Evolutionary conservation across 495 filamentous ascomycete genomes (phyloP), one percentile per base, ranked within the genome.

Genomic region (Hypoxylon rickii): DNA sequence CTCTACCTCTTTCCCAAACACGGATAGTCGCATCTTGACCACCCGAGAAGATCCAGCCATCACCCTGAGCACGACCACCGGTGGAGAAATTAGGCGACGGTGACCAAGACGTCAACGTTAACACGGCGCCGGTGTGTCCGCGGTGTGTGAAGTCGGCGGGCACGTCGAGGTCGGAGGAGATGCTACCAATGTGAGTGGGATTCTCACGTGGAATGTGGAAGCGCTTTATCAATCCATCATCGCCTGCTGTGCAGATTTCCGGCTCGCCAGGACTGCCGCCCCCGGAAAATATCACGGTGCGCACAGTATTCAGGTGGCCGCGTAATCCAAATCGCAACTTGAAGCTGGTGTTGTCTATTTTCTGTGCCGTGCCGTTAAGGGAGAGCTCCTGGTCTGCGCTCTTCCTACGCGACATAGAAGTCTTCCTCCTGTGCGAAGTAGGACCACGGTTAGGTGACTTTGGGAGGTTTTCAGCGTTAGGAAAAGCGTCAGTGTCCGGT

Each of bases 11-110:
- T 74, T 97, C 92, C 94, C 94, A 98, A 1, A 97, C 90, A 19
- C 91, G 83, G 15, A 98, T 83, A 7, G 92, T 95, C 2, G 92
- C 84, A 69, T 98, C 94, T 65, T 96, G 90, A 2, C 94, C 94
- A 34, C 95, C 94, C 13, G 92, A 97, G 71, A 98, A 97, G 31
- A 98, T 88, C 94, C 95, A 97, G 4, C 95, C 95, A 58, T 96
- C 92, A 15, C 90, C 90, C 48, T 86, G 78, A 1, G 86, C 87
- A 48, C 91, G 83, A 7, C 92, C 92, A 15, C 91, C 92, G 21
- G 90, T 95, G 7, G 88, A 89, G 70, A 96, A 94, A 61, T 88
- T 89, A 34, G 90, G 86, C 4, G 86, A 83, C 2, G 90, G 83
- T 1, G 92, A 90, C 76, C 88, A 96, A 2, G 94, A 88, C 2